Evolutionary conservation across 345 rosid genomes (phyloP).

Genomic region (Pseudoturritis turrita): DNA sequence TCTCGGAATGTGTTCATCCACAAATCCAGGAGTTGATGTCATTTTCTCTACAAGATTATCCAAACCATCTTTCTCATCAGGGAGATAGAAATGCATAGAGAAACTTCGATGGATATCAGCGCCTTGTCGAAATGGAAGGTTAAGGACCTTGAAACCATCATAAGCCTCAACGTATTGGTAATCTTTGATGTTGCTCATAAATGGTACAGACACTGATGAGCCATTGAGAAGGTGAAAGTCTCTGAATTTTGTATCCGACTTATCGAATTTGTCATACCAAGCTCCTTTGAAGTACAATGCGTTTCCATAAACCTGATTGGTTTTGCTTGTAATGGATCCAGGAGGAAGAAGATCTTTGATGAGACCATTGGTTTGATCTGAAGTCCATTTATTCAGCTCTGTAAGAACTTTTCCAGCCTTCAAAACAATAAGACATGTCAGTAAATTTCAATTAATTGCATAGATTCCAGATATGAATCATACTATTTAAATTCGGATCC

Average conservation of each 20-base stretch:
- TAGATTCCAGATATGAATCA: no score
- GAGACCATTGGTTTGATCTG: not conserved
- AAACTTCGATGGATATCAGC: not conserved
- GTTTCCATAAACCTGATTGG: not conserved
- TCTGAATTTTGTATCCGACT: not conserved
- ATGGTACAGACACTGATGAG: not conserved
- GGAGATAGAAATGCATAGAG: conserved; percentile 18
- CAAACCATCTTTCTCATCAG: not conserved
- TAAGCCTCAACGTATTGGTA: not conserved
- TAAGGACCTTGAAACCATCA: conserved; percentile 8
- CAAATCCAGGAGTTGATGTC: conserved; percentile 8
- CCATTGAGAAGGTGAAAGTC: not conserved
- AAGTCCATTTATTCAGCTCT: not conserved
- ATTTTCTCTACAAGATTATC: not conserved
- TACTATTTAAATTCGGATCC: no score
- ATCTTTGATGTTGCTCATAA: not conserved
- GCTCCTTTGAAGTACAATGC: conserved; percentile 4
- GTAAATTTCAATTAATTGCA: not conserved
- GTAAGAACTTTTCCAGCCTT: not conserved
- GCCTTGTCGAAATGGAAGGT: not conserved
- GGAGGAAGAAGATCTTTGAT: not conserved
- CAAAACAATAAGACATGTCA: not conserved
- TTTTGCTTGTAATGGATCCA: not conserved
- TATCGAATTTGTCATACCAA: not conserved
- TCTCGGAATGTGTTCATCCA: not conserved